Evolutionary conservation across 2,329 filamentous ascomycete genomes (phyloP).

Genomic region (Fusarium sp.): DNA sequence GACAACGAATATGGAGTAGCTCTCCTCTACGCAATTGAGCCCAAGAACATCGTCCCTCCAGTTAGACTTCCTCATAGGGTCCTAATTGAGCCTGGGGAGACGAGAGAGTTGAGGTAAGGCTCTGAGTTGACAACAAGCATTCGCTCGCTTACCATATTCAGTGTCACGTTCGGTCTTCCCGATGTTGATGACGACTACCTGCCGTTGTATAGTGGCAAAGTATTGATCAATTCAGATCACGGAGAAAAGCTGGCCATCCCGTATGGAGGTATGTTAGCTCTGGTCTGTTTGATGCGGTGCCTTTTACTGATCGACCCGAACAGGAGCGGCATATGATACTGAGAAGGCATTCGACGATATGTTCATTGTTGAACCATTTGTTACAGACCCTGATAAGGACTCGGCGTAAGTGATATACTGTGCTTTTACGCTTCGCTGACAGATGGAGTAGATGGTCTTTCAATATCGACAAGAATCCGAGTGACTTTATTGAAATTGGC

Average conservation of each 20-base stretch:
- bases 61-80: constrained; percentile 46
- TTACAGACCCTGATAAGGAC: constrained; percentile 40
- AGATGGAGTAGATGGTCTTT: constrained; percentile 48
- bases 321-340: constrained; percentile 52
- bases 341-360: constrained; percentile 54
- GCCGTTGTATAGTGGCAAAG: constrained; percentile 58
- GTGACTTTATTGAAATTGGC: constrained; percentile 48
- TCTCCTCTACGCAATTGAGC: constrained; percentile 43
- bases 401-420: constrained; percentile 34
- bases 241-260: constrained; percentile 56
- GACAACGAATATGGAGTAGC: constrained; percentile 46
- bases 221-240: constrained; percentile 54
- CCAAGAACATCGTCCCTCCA: constrained; percentile 43
- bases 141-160: constrained; percentile 14
- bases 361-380: constrained; percentile 46
- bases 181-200: constrained; percentile 49
- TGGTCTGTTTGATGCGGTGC: not conserved
- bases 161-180: constrained; percentile 47
- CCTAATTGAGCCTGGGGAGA: constrained; percentile 46
- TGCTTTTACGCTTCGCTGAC: not conserved
- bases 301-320: not conserved
- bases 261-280: constrained; percentile 50
- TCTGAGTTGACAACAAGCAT: no score
- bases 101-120: constrained; percentile 44
- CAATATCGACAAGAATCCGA: constrained; percentile 40